A percentile compares a stretch with the other conserved stretches of the same genome.
Evolutionary conservation across 352 stramenopile genomes (phyloP).

Genomic region (Pythium brassicae): DNA sequence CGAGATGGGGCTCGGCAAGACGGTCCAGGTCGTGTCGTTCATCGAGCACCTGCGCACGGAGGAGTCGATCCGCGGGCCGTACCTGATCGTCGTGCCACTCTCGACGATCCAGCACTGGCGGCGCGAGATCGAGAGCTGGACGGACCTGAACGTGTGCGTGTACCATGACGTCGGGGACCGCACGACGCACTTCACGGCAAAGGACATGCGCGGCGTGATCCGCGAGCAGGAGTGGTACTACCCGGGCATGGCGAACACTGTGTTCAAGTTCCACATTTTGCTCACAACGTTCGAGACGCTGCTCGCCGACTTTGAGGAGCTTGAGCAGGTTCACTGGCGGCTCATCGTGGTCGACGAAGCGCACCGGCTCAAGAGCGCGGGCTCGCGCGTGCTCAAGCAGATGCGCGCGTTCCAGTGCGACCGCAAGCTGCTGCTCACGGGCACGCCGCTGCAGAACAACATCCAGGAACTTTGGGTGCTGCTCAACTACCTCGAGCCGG

Average conservation of each 20-base stretch:
- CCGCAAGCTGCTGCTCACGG: conserved; percentile 94
- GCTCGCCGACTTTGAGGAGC: conserved; percentile 79
- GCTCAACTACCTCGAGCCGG: conserved; percentile 95
- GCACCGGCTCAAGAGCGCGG: conserved; percentile 73
- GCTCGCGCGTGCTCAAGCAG: conserved; percentile 83
- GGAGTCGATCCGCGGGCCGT: conserved; percentile 80
- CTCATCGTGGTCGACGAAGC: conserved; percentile 82
- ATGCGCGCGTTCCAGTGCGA: conserved; percentile 84
- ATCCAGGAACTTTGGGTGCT: conserved; percentile 96
- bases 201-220: conserved; percentile 85
- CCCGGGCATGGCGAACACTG: conserved; percentile 84
- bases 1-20: conserved; percentile 94
- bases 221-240: conserved; percentile 89
- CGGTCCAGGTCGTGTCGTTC: conserved; percentile 93
- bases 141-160: conserved; percentile 98
- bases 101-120: conserved; percentile 88
- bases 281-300: conserved; percentile 84
- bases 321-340: conserved; percentile 84
- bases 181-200: conserved; percentile 75
- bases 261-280: conserved; percentile 87
- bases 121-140: conserved; percentile 89
- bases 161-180: conserved; percentile 95
- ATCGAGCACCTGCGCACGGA: conserved; percentile 86
- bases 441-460: conserved; percentile 97
- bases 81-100: conserved; percentile 82